Evolutionary conservation across 768 basidiomycete genomes (phyloP), one percentile per base, ranked within the genome.

Genomic region (Cystofilobasidium bisporidii): DNA sequence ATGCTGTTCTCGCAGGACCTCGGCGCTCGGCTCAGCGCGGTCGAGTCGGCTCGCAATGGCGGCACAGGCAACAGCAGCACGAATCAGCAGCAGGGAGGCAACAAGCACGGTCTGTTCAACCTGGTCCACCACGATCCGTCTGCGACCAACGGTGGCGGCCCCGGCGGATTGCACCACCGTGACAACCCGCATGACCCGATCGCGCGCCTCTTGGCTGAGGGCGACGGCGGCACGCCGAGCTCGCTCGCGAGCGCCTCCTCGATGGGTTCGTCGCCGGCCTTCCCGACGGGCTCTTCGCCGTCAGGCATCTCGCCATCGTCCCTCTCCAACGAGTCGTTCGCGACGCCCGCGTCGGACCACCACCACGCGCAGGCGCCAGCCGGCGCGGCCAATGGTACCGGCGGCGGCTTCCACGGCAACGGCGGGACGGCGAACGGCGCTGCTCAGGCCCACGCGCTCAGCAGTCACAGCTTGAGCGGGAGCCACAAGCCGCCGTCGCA

Each of bases 111-210:
- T 17, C 53, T 56, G 15, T 56, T 56, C 53, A 56, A 32, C 53
- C 53, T 56, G 18, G 53, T 56, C 30, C 53, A 56, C 30, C 53
- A 32, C 12, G 53, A 56, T 30, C 5, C 28, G 28, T 30, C 53
- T 5, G 17, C 48, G 12, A 8, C 6, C 28, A 56, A 32, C 53
- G 14, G 53, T n/a, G 17, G 15, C 47, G 17, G 47, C 47, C 6
- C 10, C 47, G n/a, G 15, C 53, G 9, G 28, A 17, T 24, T 17
- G 6, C 8, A 47, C 26, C 53, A 56, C 18, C 26, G 53, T 22
- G 57, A 58, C 57, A 65, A 59, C 32, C 64, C 56, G 22, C 56
- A 47, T 57, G 64, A 65, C 45, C 64, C 55, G 15, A 58, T 65
- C 33, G 56, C 56, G 20, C 64, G 57, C 41, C 64, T 65, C 17